Evolutionary conservation across 2,329 filamentous ascomycete genomes (phyloP).

Genomic region (Rutstroemia sp.): DNA sequence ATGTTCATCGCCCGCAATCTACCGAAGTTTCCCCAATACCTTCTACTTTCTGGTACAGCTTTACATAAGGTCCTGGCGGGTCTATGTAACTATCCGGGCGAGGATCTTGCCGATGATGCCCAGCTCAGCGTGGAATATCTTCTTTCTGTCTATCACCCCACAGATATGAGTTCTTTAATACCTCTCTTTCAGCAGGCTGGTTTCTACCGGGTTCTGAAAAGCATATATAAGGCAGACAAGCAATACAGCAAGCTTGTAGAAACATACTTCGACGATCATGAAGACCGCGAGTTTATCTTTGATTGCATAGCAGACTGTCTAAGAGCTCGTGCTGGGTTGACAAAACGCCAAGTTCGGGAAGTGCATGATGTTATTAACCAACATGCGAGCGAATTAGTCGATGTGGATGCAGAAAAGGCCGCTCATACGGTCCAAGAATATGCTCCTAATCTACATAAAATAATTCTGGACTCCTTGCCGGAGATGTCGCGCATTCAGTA

Average conservation of each 20-base stretch:
- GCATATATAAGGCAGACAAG: slow-evolving; percentile 72
- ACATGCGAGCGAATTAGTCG: slow-evolving; percentile 49
- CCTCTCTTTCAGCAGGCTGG: slow-evolving; percentile 69
- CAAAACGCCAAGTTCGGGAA: slow-evolving; percentile 63
- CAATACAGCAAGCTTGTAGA: slow-evolving; percentile 72
- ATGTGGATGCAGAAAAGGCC: slow-evolving; percentile 47
- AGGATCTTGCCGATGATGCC: slow-evolving; percentile 81
- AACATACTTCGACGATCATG: slow-evolving; percentile 77
- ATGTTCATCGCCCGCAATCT: slow-evolving; percentile 98
- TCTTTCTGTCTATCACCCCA: slow-evolving; percentile 85
- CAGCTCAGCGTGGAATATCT: slow-evolving; percentile 97
- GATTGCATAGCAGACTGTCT: slow-evolving; percentile 72
- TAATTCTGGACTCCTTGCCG: slow-evolving; percentile 46
- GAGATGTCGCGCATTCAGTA: slow-evolving; percentile 52
- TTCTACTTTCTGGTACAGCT: slow-evolving; percentile 80
- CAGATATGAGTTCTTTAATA: slow-evolving; percentile 69
- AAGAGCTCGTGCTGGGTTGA: slow-evolving; percentile 53
- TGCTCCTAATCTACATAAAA: slow-evolving; percentile 47
- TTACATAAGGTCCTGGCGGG: slow-evolving; percentile 74
- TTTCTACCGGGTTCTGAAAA: slow-evolving; percentile 89
- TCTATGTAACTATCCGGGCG: slow-evolving; percentile 75
- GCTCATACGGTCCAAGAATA: slow-evolving; percentile 50
- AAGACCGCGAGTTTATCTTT: slow-evolving; percentile 70
- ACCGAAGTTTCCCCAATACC: slow-evolving; percentile 93
- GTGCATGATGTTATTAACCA: slow-evolving; percentile 55